A percentile compares a stretch with the other conserved stretches of the same genome.
These are phyloP conservation scores for Cnidoscolus chayamansa DNA, from an alignment of 441 rosid species.

Conservation along the genomic window DNA sequence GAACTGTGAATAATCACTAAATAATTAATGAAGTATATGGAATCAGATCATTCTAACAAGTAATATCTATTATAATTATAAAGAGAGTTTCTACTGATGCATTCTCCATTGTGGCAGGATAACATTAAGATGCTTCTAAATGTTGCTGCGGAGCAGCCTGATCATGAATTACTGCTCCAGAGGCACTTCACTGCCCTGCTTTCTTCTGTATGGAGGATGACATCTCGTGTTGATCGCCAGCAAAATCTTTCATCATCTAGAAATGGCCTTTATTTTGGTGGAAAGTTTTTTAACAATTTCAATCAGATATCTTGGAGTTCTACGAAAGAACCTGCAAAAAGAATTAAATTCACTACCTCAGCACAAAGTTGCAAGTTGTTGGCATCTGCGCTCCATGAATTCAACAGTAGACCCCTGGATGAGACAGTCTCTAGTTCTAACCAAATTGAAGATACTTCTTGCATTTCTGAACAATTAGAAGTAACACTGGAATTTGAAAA, in stretches of 20 bases:
- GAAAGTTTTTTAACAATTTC: conserved; percentile 45
- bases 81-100: conserved; percentile 15
- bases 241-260: conserved; percentile 38
- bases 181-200: conserved; percentile 87
- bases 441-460: conserved; percentile 42
- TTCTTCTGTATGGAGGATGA: conserved; percentile 72
- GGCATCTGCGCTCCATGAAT: conserved; percentile 69
- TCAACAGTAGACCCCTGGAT: conserved; percentile 36
- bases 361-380: conserved; percentile 51
- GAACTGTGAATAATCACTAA: neutral
- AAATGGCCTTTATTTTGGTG: conserved; percentile 50
- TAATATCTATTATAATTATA: neutral
- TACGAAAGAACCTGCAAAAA: conserved; percentile 41
- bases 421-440: conserved; percentile 39
- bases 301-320: conserved; percentile 37
- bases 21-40: neutral
- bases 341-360: conserved; percentile 56
- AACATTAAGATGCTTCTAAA: conserved; percentile 65
- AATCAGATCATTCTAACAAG: neutral
- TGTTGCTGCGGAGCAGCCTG: conserved; percentile 72
- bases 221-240: conserved; percentile 29
- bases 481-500: conserved; percentile 65
- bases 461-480: conserved; percentile 48
- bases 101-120: conserved; percentile 58
- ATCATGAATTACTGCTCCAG: conserved; percentile 86